Percentiles rank a stretch among this genome's conserved stretches.
These are phyloP conservation scores for Fusarium austroafricanum DNA, from an alignment of 2,329 filamentous ascomycete genomes.

Conservation along the genomic window DNA sequence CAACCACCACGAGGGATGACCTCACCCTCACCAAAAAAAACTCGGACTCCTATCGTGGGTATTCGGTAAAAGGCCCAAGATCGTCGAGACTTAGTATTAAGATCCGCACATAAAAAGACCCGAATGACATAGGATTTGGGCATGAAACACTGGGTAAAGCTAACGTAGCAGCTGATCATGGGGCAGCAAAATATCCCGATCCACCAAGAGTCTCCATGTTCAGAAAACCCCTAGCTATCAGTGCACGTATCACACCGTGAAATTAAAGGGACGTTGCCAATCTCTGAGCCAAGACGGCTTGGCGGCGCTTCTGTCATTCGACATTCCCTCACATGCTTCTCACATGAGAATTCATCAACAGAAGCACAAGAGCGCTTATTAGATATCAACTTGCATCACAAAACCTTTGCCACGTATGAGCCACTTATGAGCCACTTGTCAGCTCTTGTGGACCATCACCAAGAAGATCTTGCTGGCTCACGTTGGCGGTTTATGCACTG, in stretches of 20 bases:
- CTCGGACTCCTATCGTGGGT: slow-evolving; percentile 1
- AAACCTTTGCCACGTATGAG: not conserved
- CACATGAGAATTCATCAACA: not conserved
- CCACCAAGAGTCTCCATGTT: slow-evolving; percentile 5
- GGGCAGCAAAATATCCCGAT: slow-evolving; percentile 10
- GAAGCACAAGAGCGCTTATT: slow-evolving; percentile 3
- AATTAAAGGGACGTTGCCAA: slow-evolving; percentile 35
- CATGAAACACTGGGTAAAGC: not conserved
- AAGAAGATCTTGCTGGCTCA: not conserved
- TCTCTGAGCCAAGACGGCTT: slow-evolving; percentile 31
- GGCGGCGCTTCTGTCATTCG: slow-evolving; percentile 9
- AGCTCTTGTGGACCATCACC: slow-evolving; percentile 6
- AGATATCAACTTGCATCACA: not conserved
- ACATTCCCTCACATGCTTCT: not conserved
- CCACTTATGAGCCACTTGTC: slow-evolving; percentile 14
- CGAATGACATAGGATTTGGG: not conserved
- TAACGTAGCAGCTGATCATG: not conserved
- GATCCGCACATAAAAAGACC: slow-evolving; percentile 11
- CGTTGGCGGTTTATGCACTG: slow-evolving; percentile 12
- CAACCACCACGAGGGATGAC: slow-evolving; percentile 15
- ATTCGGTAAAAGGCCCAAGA: not conserved
- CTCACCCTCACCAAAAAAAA: not conserved
- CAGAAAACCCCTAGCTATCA: not conserved
- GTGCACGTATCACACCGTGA: not conserved
- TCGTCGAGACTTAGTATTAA: slow-evolving; percentile 14